These are phyloP conservation scores for Boletus rex-veris DNA, from an alignment of 768 basidiomycete species.

Conservation along the genomic window DNA sequence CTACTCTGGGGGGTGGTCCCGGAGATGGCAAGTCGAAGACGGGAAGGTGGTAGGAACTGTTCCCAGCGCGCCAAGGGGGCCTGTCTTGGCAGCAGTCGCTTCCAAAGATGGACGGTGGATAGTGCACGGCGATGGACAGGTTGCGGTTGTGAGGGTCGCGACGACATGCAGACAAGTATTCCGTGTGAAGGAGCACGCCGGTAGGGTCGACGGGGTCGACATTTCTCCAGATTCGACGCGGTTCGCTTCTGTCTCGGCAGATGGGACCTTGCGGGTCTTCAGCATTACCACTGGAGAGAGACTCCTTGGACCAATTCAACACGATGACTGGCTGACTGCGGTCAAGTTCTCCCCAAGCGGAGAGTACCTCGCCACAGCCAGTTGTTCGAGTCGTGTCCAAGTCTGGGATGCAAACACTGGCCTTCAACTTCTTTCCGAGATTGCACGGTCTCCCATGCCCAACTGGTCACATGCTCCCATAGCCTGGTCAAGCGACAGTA, in stretches of 20 bases:
- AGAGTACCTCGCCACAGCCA: background rate
- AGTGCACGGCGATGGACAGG: no score
- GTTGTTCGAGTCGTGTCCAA: background rate
- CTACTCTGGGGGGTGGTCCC: constrained; percentile 1
- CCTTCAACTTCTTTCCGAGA: no score
- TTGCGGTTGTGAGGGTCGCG: no score
- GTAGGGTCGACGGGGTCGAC: background rate
- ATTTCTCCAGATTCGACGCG: background rate
- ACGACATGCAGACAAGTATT: no score
- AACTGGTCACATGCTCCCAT: background rate
- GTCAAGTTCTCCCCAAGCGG: constrained; percentile 1
- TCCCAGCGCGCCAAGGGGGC: background rate
- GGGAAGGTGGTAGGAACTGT: background rate
- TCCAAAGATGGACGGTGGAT: no score
- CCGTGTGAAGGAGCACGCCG: no score
- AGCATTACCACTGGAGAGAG: background rate
- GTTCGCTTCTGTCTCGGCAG: background rate
- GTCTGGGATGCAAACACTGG: background rate
- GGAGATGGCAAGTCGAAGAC: background rate
- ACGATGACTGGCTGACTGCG: background rate
- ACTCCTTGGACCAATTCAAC: background rate
- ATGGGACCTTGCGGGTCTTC: background rate
- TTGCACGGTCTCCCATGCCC: no score
- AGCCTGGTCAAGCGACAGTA: background rate
- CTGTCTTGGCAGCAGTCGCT: background rate